phyloP scores from a whole-genome alignment of 148 eudicot genomes.

The Persicaria maculosa region DNA sequence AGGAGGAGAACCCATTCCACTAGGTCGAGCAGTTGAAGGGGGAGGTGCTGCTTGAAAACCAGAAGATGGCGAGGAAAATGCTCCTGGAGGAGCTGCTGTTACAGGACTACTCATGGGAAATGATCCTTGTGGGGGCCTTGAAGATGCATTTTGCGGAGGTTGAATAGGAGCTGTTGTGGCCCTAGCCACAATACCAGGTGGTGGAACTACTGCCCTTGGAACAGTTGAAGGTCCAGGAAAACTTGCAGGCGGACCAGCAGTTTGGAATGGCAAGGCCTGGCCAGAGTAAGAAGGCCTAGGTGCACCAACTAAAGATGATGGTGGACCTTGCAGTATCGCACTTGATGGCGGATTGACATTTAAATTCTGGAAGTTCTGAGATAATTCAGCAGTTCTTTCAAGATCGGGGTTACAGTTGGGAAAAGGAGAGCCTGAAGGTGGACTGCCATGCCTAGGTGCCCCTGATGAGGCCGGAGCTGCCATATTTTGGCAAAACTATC shows the following conservation, averaged over 20 bases:
- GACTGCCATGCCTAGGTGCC: conserved; percentile 56
- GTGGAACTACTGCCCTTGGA: conserved; percentile 59
- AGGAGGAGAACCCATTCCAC: conserved; percentile 41
- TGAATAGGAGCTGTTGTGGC: conserved; percentile 39
- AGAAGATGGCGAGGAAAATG: conserved; percentile 27
- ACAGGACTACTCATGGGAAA: background rate
- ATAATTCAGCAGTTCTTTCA: conserved; percentile 22
- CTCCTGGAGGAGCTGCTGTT: conserved; percentile 23
- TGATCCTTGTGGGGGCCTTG: conserved; percentile 22
- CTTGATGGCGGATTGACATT: conserved; percentile 51
- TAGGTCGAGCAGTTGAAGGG: conserved; percentile 38
- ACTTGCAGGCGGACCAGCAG: conserved; percentile 21
- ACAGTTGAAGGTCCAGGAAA: conserved; percentile 34
- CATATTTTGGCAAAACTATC: conserved; percentile 26
- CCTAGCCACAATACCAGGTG: conserved; percentile 66
- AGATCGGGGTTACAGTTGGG: conserved; percentile 47
- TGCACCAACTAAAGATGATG: conserved; percentile 23
- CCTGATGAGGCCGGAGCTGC: conserved; percentile 53
- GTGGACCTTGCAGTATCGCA: conserved; percentile 18
- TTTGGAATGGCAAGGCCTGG: conserved; percentile 43
- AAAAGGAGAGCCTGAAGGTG: conserved; percentile 26
- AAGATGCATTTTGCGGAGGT: conserved; percentile 38
- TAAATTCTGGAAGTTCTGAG: conserved; percentile 61
- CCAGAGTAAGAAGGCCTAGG: conserved; percentile 48
- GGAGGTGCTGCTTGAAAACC: conserved; percentile 26